A percentile compares a stretch with the other conserved stretches of the same genome.
phyloP scores from a whole-genome alignment of 176 grass and related monocot species.

The Oryza rufipogon region DNA sequence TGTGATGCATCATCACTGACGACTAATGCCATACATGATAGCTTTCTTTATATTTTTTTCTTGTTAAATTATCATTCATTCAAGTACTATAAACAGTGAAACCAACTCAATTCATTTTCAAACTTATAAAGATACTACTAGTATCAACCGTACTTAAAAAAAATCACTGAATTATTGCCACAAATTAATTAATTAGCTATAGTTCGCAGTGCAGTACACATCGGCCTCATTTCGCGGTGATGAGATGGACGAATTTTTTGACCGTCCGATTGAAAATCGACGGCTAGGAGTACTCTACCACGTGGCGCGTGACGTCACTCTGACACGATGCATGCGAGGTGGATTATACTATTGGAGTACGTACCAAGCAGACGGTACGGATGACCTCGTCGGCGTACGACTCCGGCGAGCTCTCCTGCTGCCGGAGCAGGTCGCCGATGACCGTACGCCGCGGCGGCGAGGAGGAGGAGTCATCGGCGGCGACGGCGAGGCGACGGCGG shows the following conservation, averaged over 20 bases:
- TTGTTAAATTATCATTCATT: no score
- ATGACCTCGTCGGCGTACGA: constrained; percentile 57
- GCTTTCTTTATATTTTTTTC: no score
- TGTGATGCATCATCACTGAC: not conserved
- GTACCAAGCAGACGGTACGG: constrained; percentile 61
- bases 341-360: not conserved
- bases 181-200: constrained; percentile 3
- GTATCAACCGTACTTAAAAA: not conserved
- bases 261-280: not conserved
- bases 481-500: not conserved
- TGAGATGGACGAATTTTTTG: not conserved
- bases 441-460: constrained; percentile 33
- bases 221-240: not conserved
- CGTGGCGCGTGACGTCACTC: not conserved
- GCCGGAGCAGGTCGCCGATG: constrained; percentile 56
- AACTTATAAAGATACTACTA: not conserved
- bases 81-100: not conserved
- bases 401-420: constrained; percentile 54
- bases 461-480: no score
- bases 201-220: not conserved
- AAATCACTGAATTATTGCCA: constrained; percentile 10
- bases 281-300: not conserved
- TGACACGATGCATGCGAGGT: not conserved
- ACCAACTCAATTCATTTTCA: not conserved
- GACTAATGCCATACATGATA: not conserved